These are phyloP conservation scores for Auxenochlorella pyrenoidosa DNA, from an alignment of 139 green algal species.

Conservation along the genomic window DNA sequence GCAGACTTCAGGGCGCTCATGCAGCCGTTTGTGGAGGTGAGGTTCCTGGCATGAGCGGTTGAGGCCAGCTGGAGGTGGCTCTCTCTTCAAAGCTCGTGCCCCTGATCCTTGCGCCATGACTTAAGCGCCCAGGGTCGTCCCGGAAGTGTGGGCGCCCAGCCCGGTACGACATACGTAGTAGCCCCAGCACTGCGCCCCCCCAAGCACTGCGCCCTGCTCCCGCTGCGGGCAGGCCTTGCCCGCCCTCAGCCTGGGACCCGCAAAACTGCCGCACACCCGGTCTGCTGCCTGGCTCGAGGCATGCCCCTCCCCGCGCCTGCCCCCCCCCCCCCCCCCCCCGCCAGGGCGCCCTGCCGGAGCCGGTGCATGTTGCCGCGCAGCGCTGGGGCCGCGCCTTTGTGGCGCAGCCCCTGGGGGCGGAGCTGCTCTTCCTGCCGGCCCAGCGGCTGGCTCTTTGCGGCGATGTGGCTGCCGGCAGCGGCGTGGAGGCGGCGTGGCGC, in stretches of 20 bases:
- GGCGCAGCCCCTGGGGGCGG: neutral
- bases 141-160: too few relatives aligned
- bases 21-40: slow-evolving; percentile 24
- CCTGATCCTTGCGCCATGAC: neutral
- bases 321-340: neutral
- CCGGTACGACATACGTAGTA: too few relatives aligned
- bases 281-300: too few relatives aligned
- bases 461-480: slow-evolving; percentile 17
- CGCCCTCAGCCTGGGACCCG: too few relatives aligned
- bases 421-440: slow-evolving; percentile 19
- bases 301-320: neutral
- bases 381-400: slow-evolving; percentile 35
- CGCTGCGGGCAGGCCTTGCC: too few relatives aligned
- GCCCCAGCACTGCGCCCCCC: too few relatives aligned
- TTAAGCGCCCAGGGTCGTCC: too few relatives aligned
- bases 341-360: slow-evolving; percentile 6
- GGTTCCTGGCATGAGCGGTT: neutral
- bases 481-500: slow-evolving; percentile 28
- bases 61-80: too few relatives aligned
- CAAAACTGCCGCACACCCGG: too few relatives aligned
- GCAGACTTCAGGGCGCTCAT: slow-evolving; percentile 20
- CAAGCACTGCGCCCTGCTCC: too few relatives aligned
- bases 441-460: slow-evolving; percentile 24
- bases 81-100: neutral
- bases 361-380: neutral